Conservation (phyloP, 2,329 filamentous ascomycete genomes). For the Venturia effusa region DNA sequence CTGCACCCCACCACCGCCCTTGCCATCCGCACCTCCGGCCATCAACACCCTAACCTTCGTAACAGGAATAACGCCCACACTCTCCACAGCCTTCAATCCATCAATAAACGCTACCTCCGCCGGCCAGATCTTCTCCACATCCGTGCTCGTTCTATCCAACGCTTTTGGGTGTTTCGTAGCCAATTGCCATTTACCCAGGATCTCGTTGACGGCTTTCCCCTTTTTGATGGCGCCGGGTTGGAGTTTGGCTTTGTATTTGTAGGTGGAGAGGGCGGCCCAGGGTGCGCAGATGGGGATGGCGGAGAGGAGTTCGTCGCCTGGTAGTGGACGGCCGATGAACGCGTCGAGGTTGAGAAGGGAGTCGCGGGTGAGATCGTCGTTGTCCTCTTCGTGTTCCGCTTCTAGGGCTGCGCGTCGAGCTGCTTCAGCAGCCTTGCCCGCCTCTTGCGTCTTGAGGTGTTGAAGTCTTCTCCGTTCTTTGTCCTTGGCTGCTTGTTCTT, state of each 20-base stretch:
- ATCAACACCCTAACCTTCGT: slow-evolving; percentile 72
- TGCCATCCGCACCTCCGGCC: slow-evolving; percentile 32
- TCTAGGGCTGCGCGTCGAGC: slow-evolving; percentile 38
- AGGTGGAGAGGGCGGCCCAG: slow-evolving; percentile 52
- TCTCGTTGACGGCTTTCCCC: slow-evolving; percentile 85
- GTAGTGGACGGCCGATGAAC: slow-evolving; percentile 65
- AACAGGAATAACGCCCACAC: slow-evolving; percentile 70
- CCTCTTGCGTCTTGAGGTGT: slow-evolving; percentile 64
- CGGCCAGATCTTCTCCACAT: slow-evolving; percentile 69
- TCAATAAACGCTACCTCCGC: slow-evolving; percentile 77
- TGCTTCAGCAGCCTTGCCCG: slow-evolving; percentile 66
- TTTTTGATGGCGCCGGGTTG: slow-evolving; percentile 87
- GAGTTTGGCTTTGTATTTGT: slow-evolving; percentile 92
- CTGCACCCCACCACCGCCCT: slow-evolving; percentile 22
- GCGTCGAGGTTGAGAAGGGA: slow-evolving; percentile 51
- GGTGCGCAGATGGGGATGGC: slow-evolving; percentile 53
- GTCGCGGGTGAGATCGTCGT: slow-evolving; percentile 40
- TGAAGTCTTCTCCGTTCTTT: slow-evolving; percentile 69
- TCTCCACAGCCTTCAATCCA: slow-evolving; percentile 69
- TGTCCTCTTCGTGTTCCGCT: slow-evolving; percentile 44
- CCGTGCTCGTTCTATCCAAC: slow-evolving; percentile 35
- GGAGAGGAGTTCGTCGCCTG: slow-evolving; percentile 70
- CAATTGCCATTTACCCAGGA: slow-evolving; percentile 68
- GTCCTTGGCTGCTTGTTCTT: slow-evolving; percentile 61
- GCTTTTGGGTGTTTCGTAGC: slow-evolving; percentile 43